Evolutionary conservation across 1,284 basidiomycete species (phyloP), one percentile per base, ranked within the genome.

Genomic region (Ceratobasidium sp.): DNA sequence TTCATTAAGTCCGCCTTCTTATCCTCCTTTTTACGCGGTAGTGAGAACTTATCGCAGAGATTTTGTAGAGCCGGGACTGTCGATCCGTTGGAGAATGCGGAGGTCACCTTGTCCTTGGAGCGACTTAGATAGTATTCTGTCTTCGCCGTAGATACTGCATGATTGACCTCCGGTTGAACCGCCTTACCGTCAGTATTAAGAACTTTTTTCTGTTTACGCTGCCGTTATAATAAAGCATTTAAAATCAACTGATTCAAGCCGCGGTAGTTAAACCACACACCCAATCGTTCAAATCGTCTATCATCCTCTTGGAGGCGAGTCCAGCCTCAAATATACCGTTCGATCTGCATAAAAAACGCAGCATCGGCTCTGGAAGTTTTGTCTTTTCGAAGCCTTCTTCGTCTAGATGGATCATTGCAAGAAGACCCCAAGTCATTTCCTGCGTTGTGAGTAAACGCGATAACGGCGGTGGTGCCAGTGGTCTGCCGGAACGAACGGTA

Each of bases 1-100:
- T 63, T 40, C 60, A 63, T n/a, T 18, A 63, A n/a, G 15, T 20
- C 33, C 4, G 28, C 15, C 33, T 63, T 63, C 60, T 63, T 63
- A 23, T 63, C 60, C 15, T 63, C 40, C 13, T 39, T 40, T 20
- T 63, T 40, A 28, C 60, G 23, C 15, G 60, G 40, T 40, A 63
- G 13, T 28, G 12, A 12, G 40, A 63, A 63, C 60, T 40, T 39
- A n/a, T 40, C 33, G 28, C 33, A 40, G 6, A 63, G 60, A 15
- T 12, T 23, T 18, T n/a, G 28, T 28, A 63, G 40, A 39, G 33
- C 33, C 15, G 60, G 15, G 10, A 63, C 23, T 63, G 55, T 58
- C 28, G n/a, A 23, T 58, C n/a, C 55, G 55, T 10, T 58, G n/a
- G 55, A n/a, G 55, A 58, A 10, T 23, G 55, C 55, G 12, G 55